Evolutionary conservation across 768 basidiomycete genomes (phyloP), one percentile per base, ranked within the genome.

Genomic region (Amanita subjunquillea): DNA sequence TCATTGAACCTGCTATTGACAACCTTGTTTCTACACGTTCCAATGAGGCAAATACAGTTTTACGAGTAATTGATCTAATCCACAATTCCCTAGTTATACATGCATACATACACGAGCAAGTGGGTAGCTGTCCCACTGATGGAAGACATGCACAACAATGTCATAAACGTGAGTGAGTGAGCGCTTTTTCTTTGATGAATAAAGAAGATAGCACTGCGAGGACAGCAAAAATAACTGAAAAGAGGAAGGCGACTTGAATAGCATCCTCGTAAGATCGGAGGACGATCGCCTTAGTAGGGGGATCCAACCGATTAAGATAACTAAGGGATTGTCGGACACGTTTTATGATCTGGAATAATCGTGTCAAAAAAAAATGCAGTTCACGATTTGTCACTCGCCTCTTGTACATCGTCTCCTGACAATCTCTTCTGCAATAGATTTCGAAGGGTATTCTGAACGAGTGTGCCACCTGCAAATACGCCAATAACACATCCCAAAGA

Each of bases 401-500:
- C 75, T 17, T 81, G 78, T 2, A 74, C 66, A 50, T 80, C 71
- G 4, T 63, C 57, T 2, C 75, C 73, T 3, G 71, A 63, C 1
- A 83, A 66, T 32, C 67, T 69, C 27, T 57, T 56, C 17, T 64
- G 70, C 6, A 83, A 69, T 9, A 67, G 62, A 6, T 61, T 65
- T 1, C 79, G 70, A 12, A 85, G 67, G 1, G 70, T 71, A 38
- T 69, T 65, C 60, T 83, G 81, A 0, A 79, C 66, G n/a, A 83
- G 58, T 0, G 80, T 76, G 50, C 78, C 80, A 3, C 77, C 77
- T 0, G 78, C 62, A 0, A 80, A 80, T 1, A 83, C 58, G 1
- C 80, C 79, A 17, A 82, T 63, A 5, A 83, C 79, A 2, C 72
- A 73, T 2, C 82, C 82, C 10, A 83, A 61, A 3, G 81, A 82